Evolutionary conservation across 2,329 filamentous ascomycete genomes (phyloP).

Genomic region (Colletotrichum agaves): DNA sequence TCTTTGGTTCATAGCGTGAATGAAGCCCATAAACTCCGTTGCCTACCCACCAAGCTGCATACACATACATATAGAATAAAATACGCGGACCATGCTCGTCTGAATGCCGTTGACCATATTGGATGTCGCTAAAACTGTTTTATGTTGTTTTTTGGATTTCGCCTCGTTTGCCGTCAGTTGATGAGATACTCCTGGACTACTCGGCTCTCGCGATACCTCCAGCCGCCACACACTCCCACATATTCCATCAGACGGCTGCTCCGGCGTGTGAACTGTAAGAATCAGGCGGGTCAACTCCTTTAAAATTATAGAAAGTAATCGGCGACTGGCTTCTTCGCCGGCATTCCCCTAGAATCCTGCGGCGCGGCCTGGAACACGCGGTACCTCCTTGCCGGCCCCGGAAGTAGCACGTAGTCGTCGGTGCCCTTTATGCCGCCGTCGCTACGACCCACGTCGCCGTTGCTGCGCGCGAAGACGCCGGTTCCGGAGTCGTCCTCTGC

Average conservation of each 20-base stretch:
- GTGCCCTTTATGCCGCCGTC: constrained; percentile 54
- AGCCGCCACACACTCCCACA: too few relatives aligned
- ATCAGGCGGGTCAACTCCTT: too few relatives aligned
- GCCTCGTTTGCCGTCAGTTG: background rate
- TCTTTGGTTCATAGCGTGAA: background rate
- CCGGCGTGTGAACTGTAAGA: too few relatives aligned
- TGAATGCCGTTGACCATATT: constrained; percentile 3
- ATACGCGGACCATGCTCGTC: background rate
- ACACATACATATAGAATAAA: constrained; percentile 4
- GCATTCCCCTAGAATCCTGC: constrained; percentile 96
- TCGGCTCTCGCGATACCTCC: too few relatives aligned
- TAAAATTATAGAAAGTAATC: constrained; percentile 85
- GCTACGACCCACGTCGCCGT: constrained; percentile 74
- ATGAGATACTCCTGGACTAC: too few relatives aligned
- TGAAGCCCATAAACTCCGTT: constrained; percentile 18
- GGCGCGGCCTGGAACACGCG: constrained; percentile 96
- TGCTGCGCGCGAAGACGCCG: constrained; percentile 75
- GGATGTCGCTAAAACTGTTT: background rate
- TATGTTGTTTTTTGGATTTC: background rate
- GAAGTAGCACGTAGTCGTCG: constrained; percentile 40
- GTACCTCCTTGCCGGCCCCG: constrained; percentile 88
- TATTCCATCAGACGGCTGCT: too few relatives aligned
- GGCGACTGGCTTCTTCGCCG: constrained; percentile 96
- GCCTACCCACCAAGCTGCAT: background rate
- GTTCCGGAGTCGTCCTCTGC: constrained; percentile 86